A percentile compares a stretch with the other conserved stretches of the same genome.
These are phyloP conservation scores for Cladosporium oxysporum DNA, from an alignment of 2,329 filamentous ascomycete genomes.

Conservation along the genomic window DNA sequence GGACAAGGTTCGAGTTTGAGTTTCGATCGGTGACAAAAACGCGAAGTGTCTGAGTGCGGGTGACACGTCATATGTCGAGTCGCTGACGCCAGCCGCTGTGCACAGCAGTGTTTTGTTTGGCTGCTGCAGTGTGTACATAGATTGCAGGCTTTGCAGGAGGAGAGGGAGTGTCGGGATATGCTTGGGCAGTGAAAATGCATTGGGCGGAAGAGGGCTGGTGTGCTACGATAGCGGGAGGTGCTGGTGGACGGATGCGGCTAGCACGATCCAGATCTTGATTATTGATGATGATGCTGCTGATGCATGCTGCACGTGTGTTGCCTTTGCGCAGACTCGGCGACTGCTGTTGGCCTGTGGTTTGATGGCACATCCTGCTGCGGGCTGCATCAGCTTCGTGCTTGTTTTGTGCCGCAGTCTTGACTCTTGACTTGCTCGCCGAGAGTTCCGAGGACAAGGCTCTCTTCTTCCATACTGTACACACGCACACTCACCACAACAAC, in stretches of 20 bases:
- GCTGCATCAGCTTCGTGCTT: neutral
- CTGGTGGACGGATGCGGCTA: neutral
- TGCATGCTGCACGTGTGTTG: neutral
- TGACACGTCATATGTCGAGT: neutral
- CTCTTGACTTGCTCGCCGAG: neutral
- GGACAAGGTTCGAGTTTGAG: neutral
- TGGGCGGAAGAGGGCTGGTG: neutral
- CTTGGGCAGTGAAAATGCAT: neutral
- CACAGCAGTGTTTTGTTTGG: neutral
- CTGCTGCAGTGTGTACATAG: neutral
- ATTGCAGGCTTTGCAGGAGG: neutral
- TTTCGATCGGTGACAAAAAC: neutral
- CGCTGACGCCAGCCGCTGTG: neutral
- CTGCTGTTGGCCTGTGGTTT: neutral
- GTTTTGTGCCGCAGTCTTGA: neutral
- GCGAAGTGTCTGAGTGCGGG: neutral
- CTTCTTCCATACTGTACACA: neutral
- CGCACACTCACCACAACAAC: neutral
- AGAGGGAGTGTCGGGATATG: neutral
- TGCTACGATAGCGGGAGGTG: neutral
- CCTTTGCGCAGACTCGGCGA: neutral
- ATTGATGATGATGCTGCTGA: neutral
- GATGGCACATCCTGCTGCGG: neutral
- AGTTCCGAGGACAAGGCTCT: neutral
- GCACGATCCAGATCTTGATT: conserved; percentile 9